A percentile compares a stretch with the other conserved stretches of the same genome.
Conservation (phyloP, 306 rosid genomes). For the Quercus alba region DNA sequence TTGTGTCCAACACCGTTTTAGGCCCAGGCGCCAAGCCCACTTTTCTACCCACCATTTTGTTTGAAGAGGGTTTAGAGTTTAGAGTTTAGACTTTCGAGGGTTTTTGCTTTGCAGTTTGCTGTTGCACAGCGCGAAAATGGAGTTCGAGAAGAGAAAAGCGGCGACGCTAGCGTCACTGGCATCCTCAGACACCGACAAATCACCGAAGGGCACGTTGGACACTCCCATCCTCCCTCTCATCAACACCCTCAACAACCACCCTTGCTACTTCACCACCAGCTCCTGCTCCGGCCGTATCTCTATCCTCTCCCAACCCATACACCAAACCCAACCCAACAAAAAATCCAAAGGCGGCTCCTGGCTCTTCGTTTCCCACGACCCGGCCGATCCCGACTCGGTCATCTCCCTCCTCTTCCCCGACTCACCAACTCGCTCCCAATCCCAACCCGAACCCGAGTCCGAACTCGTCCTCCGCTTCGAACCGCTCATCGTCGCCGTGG, state of each 20-base stretch:
- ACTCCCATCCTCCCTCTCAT: constrained; percentile 72
- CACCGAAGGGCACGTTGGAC: constrained; percentile 83
- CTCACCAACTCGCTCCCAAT: constrained; percentile 5
- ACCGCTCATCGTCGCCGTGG: constrained; percentile 83
- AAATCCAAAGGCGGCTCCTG: constrained; percentile 87
- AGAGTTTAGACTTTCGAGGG: constrained; percentile 12
- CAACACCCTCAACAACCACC: constrained; percentile 59
- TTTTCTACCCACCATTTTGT: neutral
- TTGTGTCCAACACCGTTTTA: neutral
- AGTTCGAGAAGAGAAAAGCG: constrained; percentile 76
- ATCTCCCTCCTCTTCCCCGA: constrained; percentile 51
- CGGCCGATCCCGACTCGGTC: constrained; percentile 62
- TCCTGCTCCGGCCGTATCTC: constrained; percentile 95
- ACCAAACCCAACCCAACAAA: constrained; percentile 40
- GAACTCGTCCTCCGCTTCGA: constrained; percentile 85
- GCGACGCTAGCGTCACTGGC: constrained; percentile 58
- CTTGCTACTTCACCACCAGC: constrained; percentile 81
- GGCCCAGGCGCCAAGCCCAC: neutral
- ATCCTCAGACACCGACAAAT: constrained; percentile 63
- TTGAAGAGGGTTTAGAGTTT: constrained; percentile 20
- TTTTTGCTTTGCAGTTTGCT: neutral
- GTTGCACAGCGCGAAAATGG: constrained; percentile 23
- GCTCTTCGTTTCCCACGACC: constrained; percentile 76
- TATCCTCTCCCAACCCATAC: constrained; percentile 71
- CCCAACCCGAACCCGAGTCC: constrained; percentile 14